Evolutionary conservation across 2,329 filamentous ascomycete genomes (phyloP), one percentile per base, ranked within the genome.

Genomic region (Blumeria hordei): DNA sequence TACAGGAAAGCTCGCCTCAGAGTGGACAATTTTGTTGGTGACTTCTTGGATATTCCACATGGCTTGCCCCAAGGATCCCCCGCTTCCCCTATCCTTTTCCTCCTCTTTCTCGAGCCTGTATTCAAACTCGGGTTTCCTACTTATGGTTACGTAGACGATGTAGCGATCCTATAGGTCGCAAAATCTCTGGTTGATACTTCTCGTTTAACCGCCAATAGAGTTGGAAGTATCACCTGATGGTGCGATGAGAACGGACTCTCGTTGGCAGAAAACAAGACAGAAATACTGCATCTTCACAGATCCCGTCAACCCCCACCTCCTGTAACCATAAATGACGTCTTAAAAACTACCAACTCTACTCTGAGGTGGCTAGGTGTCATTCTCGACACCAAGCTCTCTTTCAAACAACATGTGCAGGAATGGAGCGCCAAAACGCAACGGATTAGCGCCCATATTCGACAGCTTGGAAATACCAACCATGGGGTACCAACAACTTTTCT

Each of bases 381-480:
- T 28, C 21, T 49, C 33, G 45, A 49, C 45, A 49, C 45, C 45
- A 49, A 49, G 45, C 45, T 49, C 21, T 49, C 45, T 9, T 49
- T 49, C 18, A 49, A 49, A 49, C n/a, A 49, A 21, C 45, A 28
- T 21, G 45, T 49, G 7, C 45, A 49, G 21, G 45, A 49, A 49
- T 49, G 16, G 21, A 49, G 45, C 33, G 45, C 45, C 45, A 49
- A 49, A 28, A 28, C 45, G 21, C 45, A 49, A 49, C 3, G 45
- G 45, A 33, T 49, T 49, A 32, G 6, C 45, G 45, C 45, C 21
- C 45, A 49, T 32, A 49, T 49, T 28, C 45, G 45, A 49, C 45
- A 49, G 45, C 21, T 49, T 49, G 45, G 45, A 49, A 49, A 49
- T 49, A 49, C 45, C 45, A 49, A 32, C 45, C 21, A 12, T 49